Conservation (phyloP, 805 yeast genomes). For the Lachancea sp. region DNA sequence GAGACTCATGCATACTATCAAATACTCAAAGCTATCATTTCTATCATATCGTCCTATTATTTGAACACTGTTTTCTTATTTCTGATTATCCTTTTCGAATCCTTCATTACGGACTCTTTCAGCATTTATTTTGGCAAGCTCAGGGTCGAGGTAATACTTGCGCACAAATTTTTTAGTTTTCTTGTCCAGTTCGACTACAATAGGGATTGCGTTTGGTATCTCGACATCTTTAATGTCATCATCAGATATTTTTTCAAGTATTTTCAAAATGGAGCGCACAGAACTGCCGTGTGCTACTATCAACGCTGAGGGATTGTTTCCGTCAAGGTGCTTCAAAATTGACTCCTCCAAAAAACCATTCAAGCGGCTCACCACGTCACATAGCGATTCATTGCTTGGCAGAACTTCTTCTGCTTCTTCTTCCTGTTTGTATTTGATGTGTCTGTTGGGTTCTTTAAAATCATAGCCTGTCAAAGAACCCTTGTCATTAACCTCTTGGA, state of each 20-base stretch:
- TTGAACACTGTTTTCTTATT: neutral
- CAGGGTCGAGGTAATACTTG: conserved; percentile 71
- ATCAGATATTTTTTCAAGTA: conserved; percentile 58
- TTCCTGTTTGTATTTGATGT: conserved; percentile 28
- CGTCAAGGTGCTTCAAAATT: conserved; percentile 40
- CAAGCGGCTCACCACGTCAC: conserved; percentile 63
- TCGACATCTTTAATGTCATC: conserved; percentile 65
- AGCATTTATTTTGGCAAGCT: conserved; percentile 70
- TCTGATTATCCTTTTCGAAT: conserved; percentile 25
- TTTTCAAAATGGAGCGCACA: conserved; percentile 66
- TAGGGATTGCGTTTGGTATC: conserved; percentile 80
- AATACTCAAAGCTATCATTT: neutral
- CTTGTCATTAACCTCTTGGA: conserved; percentile 35
- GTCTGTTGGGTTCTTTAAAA: conserved; percentile 34
- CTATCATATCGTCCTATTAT: neutral
- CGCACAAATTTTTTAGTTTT: conserved; percentile 39
- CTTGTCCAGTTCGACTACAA: conserved; percentile 57
- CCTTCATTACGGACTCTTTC: conserved; percentile 79
- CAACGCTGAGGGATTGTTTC: conserved; percentile 45
- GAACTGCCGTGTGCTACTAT: conserved; percentile 80
- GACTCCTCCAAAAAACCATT: conserved; percentile 50
- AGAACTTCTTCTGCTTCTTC: conserved; percentile 38
- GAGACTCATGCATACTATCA: too few species aligned
- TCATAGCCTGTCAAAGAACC: conserved; percentile 31
- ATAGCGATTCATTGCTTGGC: conserved; percentile 68